Percentiles rank a stretch among this genome's conserved stretches.
phyloP scores from a whole-genome alignment of 2,329 filamentous ascomycete genomes.

The Colletotrichum sp. region DNA sequence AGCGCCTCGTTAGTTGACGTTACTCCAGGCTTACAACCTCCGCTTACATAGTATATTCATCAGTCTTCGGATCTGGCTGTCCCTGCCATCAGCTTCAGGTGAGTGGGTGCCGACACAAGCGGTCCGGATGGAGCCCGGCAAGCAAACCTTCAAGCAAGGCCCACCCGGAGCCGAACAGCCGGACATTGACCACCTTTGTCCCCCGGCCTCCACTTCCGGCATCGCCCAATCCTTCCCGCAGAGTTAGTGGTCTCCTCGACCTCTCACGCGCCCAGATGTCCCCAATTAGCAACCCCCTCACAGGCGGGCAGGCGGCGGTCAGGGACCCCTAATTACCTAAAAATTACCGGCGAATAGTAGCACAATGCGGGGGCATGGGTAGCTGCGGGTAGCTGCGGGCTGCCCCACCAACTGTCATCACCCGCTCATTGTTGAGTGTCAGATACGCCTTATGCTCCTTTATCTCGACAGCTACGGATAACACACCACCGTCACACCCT shows the following conservation, averaged over 20 bases:
- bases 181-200: background rate
- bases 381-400: conserved; percentile 24
- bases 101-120: background rate
- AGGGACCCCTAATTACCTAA: conserved; percentile 17
- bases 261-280: background rate
- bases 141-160: background rate
- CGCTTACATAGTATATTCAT: too few relatives aligned
- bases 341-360: conserved; percentile 12
- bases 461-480: conserved; percentile 7
- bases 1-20: background rate
- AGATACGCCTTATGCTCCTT: conserved; percentile 19
- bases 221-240: background rate
- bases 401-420: conserved; percentile 1
- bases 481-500: background rate
- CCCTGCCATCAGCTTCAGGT: background rate
- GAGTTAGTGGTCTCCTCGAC: background rate
- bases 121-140: background rate
- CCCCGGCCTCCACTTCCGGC: background rate
- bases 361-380: conserved; percentile 20
- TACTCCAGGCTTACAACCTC: background rate
- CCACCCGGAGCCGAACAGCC: background rate
- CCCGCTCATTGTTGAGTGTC: background rate
- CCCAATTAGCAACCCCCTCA: background rate
- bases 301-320: background rate
- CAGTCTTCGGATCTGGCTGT: background rate